phyloP scores from a whole-genome alignment of 225 moss, liverwort and hornwort species.

The Anthoceros angustus region DNA sequence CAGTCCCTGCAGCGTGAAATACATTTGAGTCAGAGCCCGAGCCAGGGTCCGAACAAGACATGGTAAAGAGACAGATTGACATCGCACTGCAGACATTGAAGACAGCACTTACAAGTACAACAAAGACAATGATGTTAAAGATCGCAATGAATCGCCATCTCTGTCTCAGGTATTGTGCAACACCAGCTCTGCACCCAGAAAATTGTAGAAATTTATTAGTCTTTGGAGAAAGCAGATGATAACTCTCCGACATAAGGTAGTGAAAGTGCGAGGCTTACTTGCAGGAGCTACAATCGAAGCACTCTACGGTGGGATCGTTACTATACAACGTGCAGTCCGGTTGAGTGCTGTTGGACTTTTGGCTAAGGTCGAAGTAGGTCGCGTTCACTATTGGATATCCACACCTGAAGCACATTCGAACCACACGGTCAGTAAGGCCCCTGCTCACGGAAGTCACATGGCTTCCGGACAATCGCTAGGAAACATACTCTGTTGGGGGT shows the following conservation, averaged over 20 bases:
- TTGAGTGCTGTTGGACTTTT: not conserved
- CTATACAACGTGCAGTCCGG: not conserved
- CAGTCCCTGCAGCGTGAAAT: not conserved
- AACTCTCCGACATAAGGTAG: not conserved
- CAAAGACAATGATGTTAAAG: conserved; percentile 1
- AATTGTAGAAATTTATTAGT: not conserved
- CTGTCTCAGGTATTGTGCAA: not conserved
- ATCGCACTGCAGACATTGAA: not conserved
- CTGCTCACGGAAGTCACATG: too few relatives aligned
- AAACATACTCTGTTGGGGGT: not conserved
- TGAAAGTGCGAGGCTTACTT: not conserved
- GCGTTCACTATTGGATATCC: conserved; percentile 4
- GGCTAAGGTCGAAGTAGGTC: not conserved
- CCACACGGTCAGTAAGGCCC: not conserved
- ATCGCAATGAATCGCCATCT: conserved; percentile 1
- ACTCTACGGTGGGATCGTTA: conserved; percentile 1
- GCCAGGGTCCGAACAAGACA: not conserved
- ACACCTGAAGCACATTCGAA: not conserved
- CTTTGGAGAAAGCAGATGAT: not conserved
- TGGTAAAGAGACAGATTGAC: not conserved
- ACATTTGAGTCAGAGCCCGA: too few relatives aligned
- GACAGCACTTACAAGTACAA: not conserved
- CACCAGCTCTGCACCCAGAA: not conserved
- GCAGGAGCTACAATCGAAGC: conserved; percentile 1
- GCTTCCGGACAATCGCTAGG: too few relatives aligned